These are phyloP conservation scores for Sungouiella thailandica DNA, from an alignment of 805 yeast species.

Conservation along the genomic window DNA sequence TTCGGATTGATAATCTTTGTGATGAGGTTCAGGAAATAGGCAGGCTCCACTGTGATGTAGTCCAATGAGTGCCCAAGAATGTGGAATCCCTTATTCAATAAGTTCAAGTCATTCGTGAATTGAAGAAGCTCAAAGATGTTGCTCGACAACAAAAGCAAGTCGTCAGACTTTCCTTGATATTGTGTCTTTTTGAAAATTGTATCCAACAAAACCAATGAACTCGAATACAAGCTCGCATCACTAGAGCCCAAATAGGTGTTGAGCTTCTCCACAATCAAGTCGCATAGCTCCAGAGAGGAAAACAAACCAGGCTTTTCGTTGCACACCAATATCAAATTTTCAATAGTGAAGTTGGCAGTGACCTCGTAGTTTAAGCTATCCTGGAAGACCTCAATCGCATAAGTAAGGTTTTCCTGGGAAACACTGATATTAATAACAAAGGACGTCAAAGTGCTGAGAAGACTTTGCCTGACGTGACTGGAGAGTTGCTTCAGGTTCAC, in stretches of 20 bases:
- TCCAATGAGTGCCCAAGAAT: constrained; percentile 9
- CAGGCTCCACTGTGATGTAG: constrained; percentile 6
- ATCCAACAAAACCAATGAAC: constrained; percentile 18
- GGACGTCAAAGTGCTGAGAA: constrained; percentile 22
- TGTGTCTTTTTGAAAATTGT: constrained; percentile 5
- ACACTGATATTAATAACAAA: constrained; percentile 10
- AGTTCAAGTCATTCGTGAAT: constrained; percentile 6
- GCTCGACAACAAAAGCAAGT: constrained; percentile 1
- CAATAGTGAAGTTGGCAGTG: constrained; percentile 22
- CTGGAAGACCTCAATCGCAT: constrained; percentile 14
- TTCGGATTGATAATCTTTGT: constrained; percentile 13
- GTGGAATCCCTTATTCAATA: constrained; percentile 7
- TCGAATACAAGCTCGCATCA: constrained; percentile 22
- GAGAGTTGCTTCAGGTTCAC: constrained; percentile 20
- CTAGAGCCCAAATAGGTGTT: constrained; percentile 20
- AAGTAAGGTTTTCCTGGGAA: constrained; percentile 5
- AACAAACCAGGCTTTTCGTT: constrained; percentile 10
- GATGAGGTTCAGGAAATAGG: constrained; percentile 5
- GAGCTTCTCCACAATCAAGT: constrained; percentile 16
- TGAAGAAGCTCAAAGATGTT: constrained; percentile 8
- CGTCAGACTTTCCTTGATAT: constrained; percentile 1
- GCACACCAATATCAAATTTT: constrained; percentile 18
- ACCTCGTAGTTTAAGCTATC: constrained; percentile 23
- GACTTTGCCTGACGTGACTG: constrained; percentile 24
- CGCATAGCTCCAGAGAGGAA: constrained; percentile 11